Evolutionary conservation across 108 stramenopile genomes (phyloP).

Genomic region (Conticribra weissflogii): DNA sequence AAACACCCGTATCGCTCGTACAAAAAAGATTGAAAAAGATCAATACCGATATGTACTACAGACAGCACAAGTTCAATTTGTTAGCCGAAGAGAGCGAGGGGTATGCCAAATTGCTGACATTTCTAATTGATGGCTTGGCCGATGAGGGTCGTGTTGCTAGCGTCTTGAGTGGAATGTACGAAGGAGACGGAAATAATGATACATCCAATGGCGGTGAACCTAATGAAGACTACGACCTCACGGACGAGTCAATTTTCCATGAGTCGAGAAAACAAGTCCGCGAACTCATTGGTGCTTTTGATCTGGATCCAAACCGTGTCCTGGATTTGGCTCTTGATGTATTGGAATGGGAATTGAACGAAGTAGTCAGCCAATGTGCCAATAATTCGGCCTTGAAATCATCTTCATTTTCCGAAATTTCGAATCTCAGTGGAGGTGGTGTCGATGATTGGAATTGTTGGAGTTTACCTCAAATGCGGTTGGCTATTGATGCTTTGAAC

Average conservation of each 20-base stretch:
- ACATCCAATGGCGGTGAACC: neutral
- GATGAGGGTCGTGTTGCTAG: no score
- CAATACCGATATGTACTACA: slow-evolving; percentile 89
- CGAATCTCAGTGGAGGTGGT: neutral
- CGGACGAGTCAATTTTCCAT: no score
- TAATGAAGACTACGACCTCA: neutral
- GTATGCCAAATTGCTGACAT: slow-evolving; percentile 77
- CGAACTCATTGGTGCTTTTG: slow-evolving; percentile 89
- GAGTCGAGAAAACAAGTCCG: slow-evolving; percentile 13
- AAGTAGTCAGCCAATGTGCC: neutral
- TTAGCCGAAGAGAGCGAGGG: slow-evolving; percentile 95
- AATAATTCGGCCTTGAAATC: neutral
- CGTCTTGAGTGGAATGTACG: no score
- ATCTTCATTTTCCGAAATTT: slow-evolving; percentile 11
- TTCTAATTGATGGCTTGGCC: slow-evolving; percentile 19
- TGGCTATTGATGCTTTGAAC: neutral
- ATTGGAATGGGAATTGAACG: slow-evolving; percentile 65
- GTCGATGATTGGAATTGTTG: neutral
- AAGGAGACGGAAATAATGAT: neutral
- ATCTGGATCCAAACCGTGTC: slow-evolving; percentile 95
- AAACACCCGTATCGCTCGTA: slow-evolving; percentile 14
- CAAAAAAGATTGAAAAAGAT: slow-evolving; percentile 66
- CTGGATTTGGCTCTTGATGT: slow-evolving; percentile 86
- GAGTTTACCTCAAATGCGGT: neutral
- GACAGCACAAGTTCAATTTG: slow-evolving; percentile 93